Conservation (phyloP, 1,284 basidiomycete genomes). For the Psilocybe mexicana region DNA sequence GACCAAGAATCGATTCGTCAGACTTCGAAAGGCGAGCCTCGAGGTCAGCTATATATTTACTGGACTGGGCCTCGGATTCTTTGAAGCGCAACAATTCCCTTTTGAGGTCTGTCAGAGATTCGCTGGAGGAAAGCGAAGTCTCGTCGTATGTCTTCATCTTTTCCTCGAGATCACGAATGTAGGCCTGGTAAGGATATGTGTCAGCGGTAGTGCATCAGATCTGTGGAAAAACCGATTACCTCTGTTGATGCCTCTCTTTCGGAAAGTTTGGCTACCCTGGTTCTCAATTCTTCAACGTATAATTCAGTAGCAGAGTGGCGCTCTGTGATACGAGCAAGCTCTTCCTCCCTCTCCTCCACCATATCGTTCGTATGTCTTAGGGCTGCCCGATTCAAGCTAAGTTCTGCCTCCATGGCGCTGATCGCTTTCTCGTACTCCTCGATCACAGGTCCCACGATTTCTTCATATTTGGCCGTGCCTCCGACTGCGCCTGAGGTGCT, state of each 20-base stretch:
- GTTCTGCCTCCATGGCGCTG: slow-evolving; percentile 91
- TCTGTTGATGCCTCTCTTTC: slow-evolving; percentile 92
- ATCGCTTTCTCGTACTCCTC: slow-evolving; percentile 99
- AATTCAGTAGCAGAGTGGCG: slow-evolving; percentile 79
- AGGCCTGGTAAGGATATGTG: slow-evolving; percentile 57
- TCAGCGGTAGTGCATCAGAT: not conserved
- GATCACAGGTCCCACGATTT: slow-evolving; percentile 96
- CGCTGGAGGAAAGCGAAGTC: slow-evolving; percentile 70
- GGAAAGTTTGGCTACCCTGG: slow-evolving; percentile 77
- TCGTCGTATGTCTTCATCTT: slow-evolving; percentile 86
- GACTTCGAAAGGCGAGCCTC: slow-evolving; percentile 80
- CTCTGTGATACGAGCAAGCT: slow-evolving; percentile 66
- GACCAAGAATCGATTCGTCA: slow-evolving; percentile 71
- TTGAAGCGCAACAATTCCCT: slow-evolving; percentile 81
- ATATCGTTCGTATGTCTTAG: slow-evolving; percentile 89
- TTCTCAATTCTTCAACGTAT: slow-evolving; percentile 84
- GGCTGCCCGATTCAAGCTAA: slow-evolving; percentile 87
- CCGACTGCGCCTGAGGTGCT: slow-evolving; percentile 62
- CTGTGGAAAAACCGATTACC: slow-evolving; percentile 40
- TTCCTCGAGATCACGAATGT: slow-evolving; percentile 90
- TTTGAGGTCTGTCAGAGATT: slow-evolving; percentile 79
- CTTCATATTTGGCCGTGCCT: slow-evolving; percentile 86
- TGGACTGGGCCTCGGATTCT: slow-evolving; percentile 72
- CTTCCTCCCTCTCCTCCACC: slow-evolving; percentile 86
- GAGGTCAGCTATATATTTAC: slow-evolving; percentile 87